A percentile compares a stretch with the other conserved stretches of the same genome.
These are phyloP conservation scores for Gastrolobium villosum DNA, from an alignment of 306 rosid genomes.

Conservation along the genomic window DNA sequence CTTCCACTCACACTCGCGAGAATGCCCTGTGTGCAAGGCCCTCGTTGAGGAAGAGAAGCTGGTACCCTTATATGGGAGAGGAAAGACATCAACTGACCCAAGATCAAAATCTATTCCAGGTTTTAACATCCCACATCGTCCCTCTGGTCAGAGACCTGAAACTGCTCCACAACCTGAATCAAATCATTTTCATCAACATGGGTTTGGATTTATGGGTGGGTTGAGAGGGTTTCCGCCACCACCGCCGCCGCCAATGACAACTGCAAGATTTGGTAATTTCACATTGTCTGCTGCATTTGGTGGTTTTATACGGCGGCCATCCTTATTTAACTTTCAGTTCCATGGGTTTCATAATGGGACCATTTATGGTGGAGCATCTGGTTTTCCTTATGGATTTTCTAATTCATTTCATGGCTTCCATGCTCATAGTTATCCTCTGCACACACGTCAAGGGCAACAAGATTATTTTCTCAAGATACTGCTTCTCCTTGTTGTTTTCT, in stretches of 20 bases:
- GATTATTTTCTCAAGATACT: slow-evolving; percentile 74
- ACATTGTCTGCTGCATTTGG: slow-evolving; percentile 84
- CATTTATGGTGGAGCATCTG: slow-evolving; percentile 64
- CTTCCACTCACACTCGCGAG: slow-evolving; percentile 76
- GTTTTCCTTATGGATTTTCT: slow-evolving; percentile 72
- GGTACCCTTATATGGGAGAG: slow-evolving; percentile 91
- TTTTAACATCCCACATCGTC: slow-evolving; percentile 75
- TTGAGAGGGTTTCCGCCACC: slow-evolving; percentile 76
- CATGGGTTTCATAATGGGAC: slow-evolving; percentile 75
- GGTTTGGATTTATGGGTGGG: slow-evolving; percentile 81
- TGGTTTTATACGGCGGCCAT: slow-evolving; percentile 67
- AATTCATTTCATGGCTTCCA: slow-evolving; percentile 69
- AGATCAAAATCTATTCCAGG: slow-evolving; percentile 83
- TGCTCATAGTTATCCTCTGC: slow-evolving; percentile 64
- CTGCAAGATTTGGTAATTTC: slow-evolving; percentile 82
- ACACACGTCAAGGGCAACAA: slow-evolving; percentile 69
- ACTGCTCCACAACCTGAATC: slow-evolving; percentile 83
- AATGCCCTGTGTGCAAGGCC: slow-evolving; percentile 93
- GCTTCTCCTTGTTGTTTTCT: slow-evolving; percentile 63
- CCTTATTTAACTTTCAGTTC: slow-evolving; percentile 73
- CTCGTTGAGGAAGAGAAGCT: slow-evolving; percentile 79
- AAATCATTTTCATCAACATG: slow-evolving; percentile 68
- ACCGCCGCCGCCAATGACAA: slow-evolving; percentile 74
- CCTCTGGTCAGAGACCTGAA: slow-evolving; percentile 86
- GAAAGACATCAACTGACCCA: slow-evolving; percentile 86